These are phyloP conservation scores for Croton setiger DNA, from an alignment of 441 rosid genomes.

Conservation along the genomic window DNA sequence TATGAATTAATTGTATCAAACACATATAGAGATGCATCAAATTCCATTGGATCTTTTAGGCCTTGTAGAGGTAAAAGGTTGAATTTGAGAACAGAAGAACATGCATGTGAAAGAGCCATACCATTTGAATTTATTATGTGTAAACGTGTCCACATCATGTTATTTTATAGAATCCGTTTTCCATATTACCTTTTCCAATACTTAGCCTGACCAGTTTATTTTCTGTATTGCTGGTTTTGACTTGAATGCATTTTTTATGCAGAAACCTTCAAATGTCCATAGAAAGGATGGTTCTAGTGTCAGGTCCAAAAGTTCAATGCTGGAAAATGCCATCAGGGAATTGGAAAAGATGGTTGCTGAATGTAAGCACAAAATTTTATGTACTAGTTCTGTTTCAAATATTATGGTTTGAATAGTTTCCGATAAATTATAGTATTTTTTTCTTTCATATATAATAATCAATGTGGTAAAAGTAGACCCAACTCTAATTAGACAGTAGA, in stretches of 20 bases:
- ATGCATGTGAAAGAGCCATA: conserved; percentile 11
- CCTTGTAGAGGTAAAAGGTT: neutral
- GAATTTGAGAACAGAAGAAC: neutral
- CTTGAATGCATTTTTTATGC: conserved; percentile 30
- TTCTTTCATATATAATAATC: conserved; percentile 3
- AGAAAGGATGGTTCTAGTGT: conserved; percentile 60
- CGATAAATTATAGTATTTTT: conserved; percentile 15
- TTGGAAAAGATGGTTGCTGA: conserved; percentile 88
- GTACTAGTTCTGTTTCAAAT: conserved; percentile 9
- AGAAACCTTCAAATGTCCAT: conserved; percentile 52
- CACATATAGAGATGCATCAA: neutral
- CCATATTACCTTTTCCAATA: neutral
- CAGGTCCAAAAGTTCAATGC: conserved; percentile 57
- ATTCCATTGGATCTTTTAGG: neutral
- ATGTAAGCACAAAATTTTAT: conserved; percentile 51
- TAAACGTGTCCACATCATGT: neutral
- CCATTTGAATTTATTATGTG: neutral
- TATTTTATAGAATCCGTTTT: neutral
- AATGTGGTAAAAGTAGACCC: too few relatives aligned
- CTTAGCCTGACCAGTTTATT: neutral
- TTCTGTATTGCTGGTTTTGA: conserved; percentile 16
- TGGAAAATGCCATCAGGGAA: conserved; percentile 90
- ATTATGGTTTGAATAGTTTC: conserved; percentile 12
- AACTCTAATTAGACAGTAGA: too few relatives aligned
- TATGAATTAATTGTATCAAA: neutral